Conservation (phyloP, 1,284 basidiomycete genomes). For the Trametes versicolor region DNA sequence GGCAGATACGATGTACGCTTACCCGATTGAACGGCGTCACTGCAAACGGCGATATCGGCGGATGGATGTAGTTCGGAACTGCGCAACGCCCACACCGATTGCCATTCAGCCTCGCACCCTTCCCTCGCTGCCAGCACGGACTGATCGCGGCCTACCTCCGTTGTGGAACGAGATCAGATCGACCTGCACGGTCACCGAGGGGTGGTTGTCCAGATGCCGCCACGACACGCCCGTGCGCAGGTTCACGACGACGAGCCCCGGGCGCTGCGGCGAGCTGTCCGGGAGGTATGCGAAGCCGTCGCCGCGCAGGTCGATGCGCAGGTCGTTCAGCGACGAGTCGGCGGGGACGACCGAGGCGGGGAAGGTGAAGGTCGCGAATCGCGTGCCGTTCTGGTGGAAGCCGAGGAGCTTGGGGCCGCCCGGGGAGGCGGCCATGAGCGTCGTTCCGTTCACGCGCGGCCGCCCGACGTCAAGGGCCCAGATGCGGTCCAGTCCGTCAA, state of each 20-base stretch:
- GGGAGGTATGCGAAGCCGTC: constrained; percentile 45
- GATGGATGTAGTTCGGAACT: constrained; percentile 32
- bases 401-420: constrained; percentile 47
- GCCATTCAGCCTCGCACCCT: neutral
- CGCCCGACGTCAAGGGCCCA: constrained; percentile 46
- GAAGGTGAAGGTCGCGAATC: constrained; percentile 42
- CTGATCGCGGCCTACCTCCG: constrained; percentile 28
- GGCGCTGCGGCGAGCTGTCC: constrained; percentile 39
- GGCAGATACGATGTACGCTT: neutral
- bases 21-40: constrained; percentile 31
- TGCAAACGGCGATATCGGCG: constrained; percentile 32
- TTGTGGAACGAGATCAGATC: constrained; percentile 42
- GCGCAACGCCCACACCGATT: neutral
- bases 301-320: constrained; percentile 45
- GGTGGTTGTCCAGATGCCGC: constrained; percentile 43
- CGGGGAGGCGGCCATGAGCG: constrained; percentile 36
- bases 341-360: constrained; percentile 41
- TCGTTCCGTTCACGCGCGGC: constrained; percentile 39
- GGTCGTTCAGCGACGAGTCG: constrained; percentile 45
- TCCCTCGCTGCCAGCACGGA: neutral
- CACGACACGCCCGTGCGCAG: constrained; percentile 44
- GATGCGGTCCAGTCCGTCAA: constrained; percentile 43
- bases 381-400: constrained; percentile 42
- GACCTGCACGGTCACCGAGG: constrained; percentile 32
- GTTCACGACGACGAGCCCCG: constrained; percentile 44